These are phyloP conservation scores for Xylaria cubensis DNA, from an alignment of 495 filamentous ascomycete species.

Conservation along the genomic window DNA sequence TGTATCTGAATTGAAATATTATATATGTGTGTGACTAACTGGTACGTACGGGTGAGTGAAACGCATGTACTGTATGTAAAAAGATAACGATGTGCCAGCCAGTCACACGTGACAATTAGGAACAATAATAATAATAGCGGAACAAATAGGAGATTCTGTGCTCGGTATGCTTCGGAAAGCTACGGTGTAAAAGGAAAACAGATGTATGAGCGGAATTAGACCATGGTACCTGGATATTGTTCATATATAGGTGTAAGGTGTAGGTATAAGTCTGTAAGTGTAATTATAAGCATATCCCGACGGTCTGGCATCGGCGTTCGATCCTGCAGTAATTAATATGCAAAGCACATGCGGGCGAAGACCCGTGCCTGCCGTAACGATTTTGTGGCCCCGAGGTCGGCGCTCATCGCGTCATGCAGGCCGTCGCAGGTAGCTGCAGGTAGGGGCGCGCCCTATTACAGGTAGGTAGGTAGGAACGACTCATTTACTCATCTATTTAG, in stretches of 20 bases:
- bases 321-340: too few species aligned
- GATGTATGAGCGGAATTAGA: neutral
- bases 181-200: neutral
- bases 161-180: slow-evolving; percentile 19
- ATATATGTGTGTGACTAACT: neutral
- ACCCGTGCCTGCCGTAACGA: neutral
- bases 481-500: neutral
- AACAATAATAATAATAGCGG: slow-evolving; percentile 7
- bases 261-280: too few species aligned
- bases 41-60: neutral
- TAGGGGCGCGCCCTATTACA: slow-evolving; percentile 1
- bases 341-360: neutral
- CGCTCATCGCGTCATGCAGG: neutral
- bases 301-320: neutral
- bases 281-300: neutral
- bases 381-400: slow-evolving; percentile 10
- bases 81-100: neutral
- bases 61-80: neutral
- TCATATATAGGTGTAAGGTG: too few species aligned
- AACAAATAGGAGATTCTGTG: neutral
- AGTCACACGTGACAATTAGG: neutral
- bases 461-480: neutral
- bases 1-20: neutral
- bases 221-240: neutral
- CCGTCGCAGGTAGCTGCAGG: neutral